Conservation (phyloP, 805 yeast genomes). For the Lachancea nothofagi region DNA sequence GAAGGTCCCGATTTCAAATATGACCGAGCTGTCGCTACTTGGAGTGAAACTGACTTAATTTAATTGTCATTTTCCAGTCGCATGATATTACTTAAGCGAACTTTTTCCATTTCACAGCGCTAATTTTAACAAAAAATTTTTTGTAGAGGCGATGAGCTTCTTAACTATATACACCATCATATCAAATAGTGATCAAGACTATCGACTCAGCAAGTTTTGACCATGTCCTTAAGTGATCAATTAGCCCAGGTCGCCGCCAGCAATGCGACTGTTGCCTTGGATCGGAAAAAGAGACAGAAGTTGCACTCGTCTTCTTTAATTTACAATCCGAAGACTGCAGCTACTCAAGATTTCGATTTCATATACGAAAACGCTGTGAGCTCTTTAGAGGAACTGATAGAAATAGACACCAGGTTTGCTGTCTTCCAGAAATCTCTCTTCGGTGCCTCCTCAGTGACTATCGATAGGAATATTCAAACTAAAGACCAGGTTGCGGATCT, state of each 20-base stretch:
- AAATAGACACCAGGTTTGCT: slow-evolving; percentile 68
- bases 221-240: slow-evolving; percentile 70
- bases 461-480: slow-evolving; percentile 80
- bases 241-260: slow-evolving; percentile 61
- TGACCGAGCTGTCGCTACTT: too few relatives aligned
- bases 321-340: slow-evolving; percentile 80
- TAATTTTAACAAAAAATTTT: slow-evolving; percentile 6
- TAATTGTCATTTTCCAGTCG: too few relatives aligned
- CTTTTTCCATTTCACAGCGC: slow-evolving; percentile 9
- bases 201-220: too few relatives aligned
- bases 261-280: slow-evolving; percentile 69
- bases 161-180: neutral
- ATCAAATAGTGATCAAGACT: too few relatives aligned
- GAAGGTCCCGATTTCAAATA: too few relatives aligned
- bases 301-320: slow-evolving; percentile 85
- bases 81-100: neutral
- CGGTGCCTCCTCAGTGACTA: slow-evolving; percentile 69
- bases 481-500: slow-evolving; percentile 71
- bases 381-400: slow-evolving; percentile 66
- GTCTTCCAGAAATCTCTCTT: slow-evolving; percentile 69
- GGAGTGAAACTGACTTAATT: too few relatives aligned
- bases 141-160: slow-evolving; percentile 12
- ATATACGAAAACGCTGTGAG: slow-evolving; percentile 67
- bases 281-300: slow-evolving; percentile 80
- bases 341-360: slow-evolving; percentile 88